phyloP scores from a whole-genome alignment of 1,284 basidiomycete genomes.

The Apiotrichum sp. region DNA sequence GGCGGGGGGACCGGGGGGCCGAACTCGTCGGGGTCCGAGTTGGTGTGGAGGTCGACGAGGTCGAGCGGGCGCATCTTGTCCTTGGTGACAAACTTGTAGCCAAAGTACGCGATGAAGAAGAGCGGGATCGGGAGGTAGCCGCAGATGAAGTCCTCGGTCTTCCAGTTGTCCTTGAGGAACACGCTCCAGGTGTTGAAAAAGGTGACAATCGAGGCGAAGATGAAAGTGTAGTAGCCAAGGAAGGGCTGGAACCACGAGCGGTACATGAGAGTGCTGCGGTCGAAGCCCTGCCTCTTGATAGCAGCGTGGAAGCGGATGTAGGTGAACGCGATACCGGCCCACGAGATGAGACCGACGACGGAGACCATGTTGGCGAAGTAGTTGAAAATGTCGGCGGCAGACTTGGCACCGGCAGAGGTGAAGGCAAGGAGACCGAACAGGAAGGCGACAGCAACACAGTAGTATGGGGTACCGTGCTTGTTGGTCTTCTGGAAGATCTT shows the following conservation, averaged over 20 bases:
- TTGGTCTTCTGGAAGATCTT: conserved; percentile 25
- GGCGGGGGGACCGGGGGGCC: background rate
- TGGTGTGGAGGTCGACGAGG: conserved; percentile 31
- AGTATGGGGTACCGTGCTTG: conserved; percentile 25
- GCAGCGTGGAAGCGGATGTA: conserved; percentile 76
- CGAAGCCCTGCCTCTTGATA: conserved; percentile 61
- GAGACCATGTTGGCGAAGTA: conserved; percentile 66
- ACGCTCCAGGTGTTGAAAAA: conserved; percentile 6
- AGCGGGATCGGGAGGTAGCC: conserved; percentile 13
- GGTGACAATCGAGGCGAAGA: conserved; percentile 16
- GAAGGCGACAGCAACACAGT: conserved; percentile 54
- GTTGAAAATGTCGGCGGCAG: conserved; percentile 62
- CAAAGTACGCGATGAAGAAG: conserved; percentile 47
- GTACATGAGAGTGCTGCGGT: conserved; percentile 55
- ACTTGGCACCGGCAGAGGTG: conserved; percentile 55
- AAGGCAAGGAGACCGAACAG: conserved; percentile 57
- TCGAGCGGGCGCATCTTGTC: conserved; percentile 21
- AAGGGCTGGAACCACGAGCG: conserved; percentile 54
- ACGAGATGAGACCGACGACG: conserved; percentile 57
- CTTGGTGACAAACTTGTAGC: conserved; percentile 33
- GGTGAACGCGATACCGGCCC: conserved; percentile 74
- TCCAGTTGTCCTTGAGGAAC: conserved; percentile 15
- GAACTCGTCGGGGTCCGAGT: conserved; percentile 9
- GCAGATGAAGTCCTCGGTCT: conserved; percentile 10
- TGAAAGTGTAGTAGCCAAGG: conserved; percentile 43